Conservation (phyloP, 163 green algal species). For the Scenedesmus sp. region DNA sequence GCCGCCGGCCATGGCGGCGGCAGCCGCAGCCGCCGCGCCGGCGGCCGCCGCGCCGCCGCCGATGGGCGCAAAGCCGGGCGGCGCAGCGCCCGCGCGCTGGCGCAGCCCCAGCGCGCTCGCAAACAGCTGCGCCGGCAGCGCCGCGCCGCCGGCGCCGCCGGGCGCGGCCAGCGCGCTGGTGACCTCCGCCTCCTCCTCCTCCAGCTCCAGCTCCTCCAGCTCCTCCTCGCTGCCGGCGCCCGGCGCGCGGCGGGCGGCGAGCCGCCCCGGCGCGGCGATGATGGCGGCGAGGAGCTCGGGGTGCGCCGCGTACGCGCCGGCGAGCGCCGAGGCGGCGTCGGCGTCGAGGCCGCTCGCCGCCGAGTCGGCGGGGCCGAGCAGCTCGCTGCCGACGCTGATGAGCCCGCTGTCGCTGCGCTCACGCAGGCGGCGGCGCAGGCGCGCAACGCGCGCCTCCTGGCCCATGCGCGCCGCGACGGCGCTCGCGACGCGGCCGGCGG, state of each 20-base stretch:
- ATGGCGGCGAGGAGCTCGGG: no score
- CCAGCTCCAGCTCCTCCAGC: not conserved
- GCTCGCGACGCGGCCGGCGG: conserved; percentile 8
- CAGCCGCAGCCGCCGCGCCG: not conserved
- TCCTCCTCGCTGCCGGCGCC: not conserved
- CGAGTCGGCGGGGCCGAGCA: conserved; percentile 19
- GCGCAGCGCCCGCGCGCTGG: not conserved
- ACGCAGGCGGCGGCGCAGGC: conserved; percentile 15
- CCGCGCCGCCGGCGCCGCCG: no score
- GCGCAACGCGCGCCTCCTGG: conserved; percentile 22
- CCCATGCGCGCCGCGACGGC: conserved; percentile 34
- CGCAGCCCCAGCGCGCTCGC: conserved; percentile 6
- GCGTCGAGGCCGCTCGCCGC: not conserved
- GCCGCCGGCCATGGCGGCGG: no score
- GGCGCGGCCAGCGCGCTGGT: not conserved
- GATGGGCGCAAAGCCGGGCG: no score
- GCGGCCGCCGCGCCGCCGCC: no score
- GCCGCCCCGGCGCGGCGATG: no score
- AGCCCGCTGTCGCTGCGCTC: not conserved
- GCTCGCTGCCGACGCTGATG: conserved; percentile 20
- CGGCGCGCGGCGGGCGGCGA: no score
- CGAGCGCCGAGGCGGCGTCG: not conserved
- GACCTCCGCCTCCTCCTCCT: conserved; percentile 7
- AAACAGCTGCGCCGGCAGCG: not conserved
- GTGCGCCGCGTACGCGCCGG: not conserved